Percentiles rank a stretch among this genome's conserved stretches.
These are phyloP conservation scores for Hypoxylon lienhwacheense DNA, from an alignment of 495 filamentous ascomycete genomes.

Conservation along the genomic window DNA sequence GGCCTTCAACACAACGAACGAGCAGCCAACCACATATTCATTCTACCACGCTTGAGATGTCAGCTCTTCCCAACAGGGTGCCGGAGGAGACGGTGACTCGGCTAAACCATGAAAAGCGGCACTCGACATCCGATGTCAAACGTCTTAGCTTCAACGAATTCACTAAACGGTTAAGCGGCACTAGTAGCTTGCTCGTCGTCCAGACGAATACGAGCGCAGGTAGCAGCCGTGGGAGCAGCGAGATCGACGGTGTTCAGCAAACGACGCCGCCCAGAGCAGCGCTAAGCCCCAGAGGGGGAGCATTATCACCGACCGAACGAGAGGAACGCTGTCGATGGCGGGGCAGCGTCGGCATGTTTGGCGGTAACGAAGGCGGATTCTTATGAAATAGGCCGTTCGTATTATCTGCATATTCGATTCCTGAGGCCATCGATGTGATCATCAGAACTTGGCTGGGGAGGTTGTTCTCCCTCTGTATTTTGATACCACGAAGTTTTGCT, in stretches of 20 bases:
- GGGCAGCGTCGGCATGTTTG: slow-evolving; percentile 39
- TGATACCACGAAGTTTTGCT: slow-evolving; percentile 34
- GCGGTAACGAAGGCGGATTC: slow-evolving; percentile 36
- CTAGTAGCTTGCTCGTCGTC: slow-evolving; percentile 55
- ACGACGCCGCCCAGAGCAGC: slow-evolving; percentile 34
- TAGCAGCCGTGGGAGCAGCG: slow-evolving; percentile 53
- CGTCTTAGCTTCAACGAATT: slow-evolving; percentile 58
- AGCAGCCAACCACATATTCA: slow-evolving; percentile 50
- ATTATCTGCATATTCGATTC: slow-evolving; percentile 30
- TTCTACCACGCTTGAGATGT: slow-evolving; percentile 22
- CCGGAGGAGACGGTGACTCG: slow-evolving; percentile 21
- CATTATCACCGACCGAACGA: slow-evolving; percentile 30
- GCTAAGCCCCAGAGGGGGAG: slow-evolving; percentile 26
- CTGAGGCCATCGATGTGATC: slow-evolving; percentile 14
- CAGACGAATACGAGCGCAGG: slow-evolving; percentile 53
- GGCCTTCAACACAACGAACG: slow-evolving; percentile 47
- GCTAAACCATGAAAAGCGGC: slow-evolving; percentile 45
- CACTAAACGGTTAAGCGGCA: slow-evolving; percentile 55
- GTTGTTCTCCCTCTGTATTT: slow-evolving; percentile 26
- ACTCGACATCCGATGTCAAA: slow-evolving; percentile 51
- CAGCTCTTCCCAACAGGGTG: slow-evolving; percentile 17
- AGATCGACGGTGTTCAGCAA: slow-evolving; percentile 37
- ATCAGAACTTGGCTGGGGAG: slow-evolving; percentile 6
- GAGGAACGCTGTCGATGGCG: slow-evolving; percentile 40
- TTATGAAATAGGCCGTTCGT: slow-evolving; percentile 28